A percentile compares a stretch with the other conserved stretches of the same genome.
These are phyloP conservation scores for Penicillium coffeae DNA, from an alignment of 495 filamentous ascomycete genomes.

Conservation along the genomic window DNA sequence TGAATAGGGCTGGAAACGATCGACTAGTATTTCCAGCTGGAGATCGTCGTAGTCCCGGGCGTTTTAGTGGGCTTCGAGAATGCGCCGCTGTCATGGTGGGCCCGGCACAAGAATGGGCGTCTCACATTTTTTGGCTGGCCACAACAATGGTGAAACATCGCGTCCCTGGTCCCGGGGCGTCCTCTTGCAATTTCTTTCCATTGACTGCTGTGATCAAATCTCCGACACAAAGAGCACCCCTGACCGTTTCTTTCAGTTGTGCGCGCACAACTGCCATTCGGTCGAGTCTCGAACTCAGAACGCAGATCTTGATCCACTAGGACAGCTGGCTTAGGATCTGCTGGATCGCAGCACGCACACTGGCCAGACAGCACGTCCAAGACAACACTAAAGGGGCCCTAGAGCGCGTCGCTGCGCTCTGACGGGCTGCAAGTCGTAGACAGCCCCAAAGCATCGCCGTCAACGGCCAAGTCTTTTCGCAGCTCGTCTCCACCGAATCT, in stretches of 20 bases:
- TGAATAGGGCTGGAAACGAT: not conserved
- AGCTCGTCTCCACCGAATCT: constrained; percentile 5
- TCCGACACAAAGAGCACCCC: not conserved
- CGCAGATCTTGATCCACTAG: not conserved
- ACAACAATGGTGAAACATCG: constrained; percentile 22
- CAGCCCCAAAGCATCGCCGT: not conserved
- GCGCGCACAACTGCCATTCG: no score
- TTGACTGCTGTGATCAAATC: constrained; percentile 1
- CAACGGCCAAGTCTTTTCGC: not conserved
- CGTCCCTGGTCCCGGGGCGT: constrained; percentile 5
- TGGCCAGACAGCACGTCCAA: no score
- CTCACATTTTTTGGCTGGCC: constrained; percentile 23
- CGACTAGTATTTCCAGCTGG: not conserved
- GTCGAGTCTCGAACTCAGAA: no score
- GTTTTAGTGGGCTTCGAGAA: constrained; percentile 1
- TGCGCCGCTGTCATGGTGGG: constrained; percentile 3
- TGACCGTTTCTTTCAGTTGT: not conserved
- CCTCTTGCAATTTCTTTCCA: not conserved
- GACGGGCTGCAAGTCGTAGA: no score
- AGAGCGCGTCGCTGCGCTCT: no score
- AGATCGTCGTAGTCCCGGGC: not conserved
- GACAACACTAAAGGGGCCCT: no score
- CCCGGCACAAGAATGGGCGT: constrained; percentile 14
- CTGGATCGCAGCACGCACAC: no score
- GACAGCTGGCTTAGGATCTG: not conserved